A percentile compares a stretch with the other conserved stretches of the same genome.
Evolutionary conservation across 1,139 yeast species (phyloP).

Genomic region (Meyerozyma elateridarum): DNA sequence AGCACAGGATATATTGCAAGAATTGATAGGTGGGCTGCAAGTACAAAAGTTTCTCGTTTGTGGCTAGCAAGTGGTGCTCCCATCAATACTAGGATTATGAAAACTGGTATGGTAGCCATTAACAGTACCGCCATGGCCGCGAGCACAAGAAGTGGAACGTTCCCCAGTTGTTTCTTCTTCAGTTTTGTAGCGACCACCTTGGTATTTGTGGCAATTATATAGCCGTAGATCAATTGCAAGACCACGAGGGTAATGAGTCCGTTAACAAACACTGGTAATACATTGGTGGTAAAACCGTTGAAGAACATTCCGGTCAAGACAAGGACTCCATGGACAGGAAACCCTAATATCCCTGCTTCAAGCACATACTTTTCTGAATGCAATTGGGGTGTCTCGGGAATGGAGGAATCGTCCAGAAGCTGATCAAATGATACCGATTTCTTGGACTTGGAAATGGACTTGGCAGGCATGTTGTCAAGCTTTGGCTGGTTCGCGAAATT

Average conservation of each 20-base stretch:
- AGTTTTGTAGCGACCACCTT: constrained; percentile 14
- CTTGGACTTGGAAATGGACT: constrained; percentile 1
- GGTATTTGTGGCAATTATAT: constrained; percentile 19
- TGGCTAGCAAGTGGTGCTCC: constrained; percentile 79
- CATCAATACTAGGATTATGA: constrained; percentile 53
- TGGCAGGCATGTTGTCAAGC: no score
- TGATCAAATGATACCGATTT: background rate
- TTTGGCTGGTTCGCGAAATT: no score
- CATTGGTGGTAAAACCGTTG: constrained; percentile 30
- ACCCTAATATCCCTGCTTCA: constrained; percentile 18
- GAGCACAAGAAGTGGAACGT: constrained; percentile 28
- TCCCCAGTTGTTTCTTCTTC: constrained; percentile 20
- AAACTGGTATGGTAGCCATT: constrained; percentile 48
- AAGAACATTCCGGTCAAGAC: constrained; percentile 32
- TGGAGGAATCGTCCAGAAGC: background rate
- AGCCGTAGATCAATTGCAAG: constrained; percentile 26
- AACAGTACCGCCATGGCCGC: constrained; percentile 39
- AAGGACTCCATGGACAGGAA: constrained; percentile 49
- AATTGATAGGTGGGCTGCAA: constrained; percentile 63
- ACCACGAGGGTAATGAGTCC: constrained; percentile 25
- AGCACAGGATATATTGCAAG: constrained; percentile 63
- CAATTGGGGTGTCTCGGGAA: background rate
- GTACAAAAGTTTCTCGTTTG: constrained; percentile 53
- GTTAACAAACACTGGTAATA: constrained; percentile 21
- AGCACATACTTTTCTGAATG: constrained; percentile 7